Evolutionary conservation across 2,329 filamentous ascomycete species (phyloP), one percentile per base, ranked within the genome.

Genomic region (Nigrograna mackinnonii): DNA sequence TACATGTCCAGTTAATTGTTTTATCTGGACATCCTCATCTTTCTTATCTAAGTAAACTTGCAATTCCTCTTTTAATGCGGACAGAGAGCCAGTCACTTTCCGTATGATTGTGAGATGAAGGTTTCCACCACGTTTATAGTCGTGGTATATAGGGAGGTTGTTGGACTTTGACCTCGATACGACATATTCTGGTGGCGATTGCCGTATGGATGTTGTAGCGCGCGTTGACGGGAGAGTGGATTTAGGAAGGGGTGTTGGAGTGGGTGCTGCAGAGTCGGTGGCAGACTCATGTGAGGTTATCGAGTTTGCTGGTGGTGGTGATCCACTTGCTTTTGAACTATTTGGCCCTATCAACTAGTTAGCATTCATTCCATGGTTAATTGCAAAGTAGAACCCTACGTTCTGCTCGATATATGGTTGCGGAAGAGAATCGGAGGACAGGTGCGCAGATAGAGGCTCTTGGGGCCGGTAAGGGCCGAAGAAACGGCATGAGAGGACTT

Each of bases 81-180:
- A 68, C 37, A 83, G 60, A 64, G 95, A 80, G 13, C 94, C 94
- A 43, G 89, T 83, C 37, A 92, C 79, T 69, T 88, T 91, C 66
- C 90, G 87, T 42, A 99, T 72, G 43, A 82, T 69, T 4, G 92
- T 95, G 58, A 87, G 71, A 57, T 84, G 82, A 62, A 84, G 77
- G 52, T 88, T 94, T 12, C 89, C 89, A 39, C 90, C 90, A 11
- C 83, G 78, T 73, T 89, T 91, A 51, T 72, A 75, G 52, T 83
- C 76, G 13, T 84, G 76, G 72, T 97, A 99, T 33, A 97, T 80
- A 18, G 89, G 84, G 3, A 94, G 74, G 52, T 89, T 83, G 35
- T 83, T 80, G 26, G 81, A 85, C 1, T 77, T 72, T 3, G 89
- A 92, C 48, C 90, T 85, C 38, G 76, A 76, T 51, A 97, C 79